Conservation (phyloP, 768 basidiomycete species). For the Calocybe indica region DNA sequence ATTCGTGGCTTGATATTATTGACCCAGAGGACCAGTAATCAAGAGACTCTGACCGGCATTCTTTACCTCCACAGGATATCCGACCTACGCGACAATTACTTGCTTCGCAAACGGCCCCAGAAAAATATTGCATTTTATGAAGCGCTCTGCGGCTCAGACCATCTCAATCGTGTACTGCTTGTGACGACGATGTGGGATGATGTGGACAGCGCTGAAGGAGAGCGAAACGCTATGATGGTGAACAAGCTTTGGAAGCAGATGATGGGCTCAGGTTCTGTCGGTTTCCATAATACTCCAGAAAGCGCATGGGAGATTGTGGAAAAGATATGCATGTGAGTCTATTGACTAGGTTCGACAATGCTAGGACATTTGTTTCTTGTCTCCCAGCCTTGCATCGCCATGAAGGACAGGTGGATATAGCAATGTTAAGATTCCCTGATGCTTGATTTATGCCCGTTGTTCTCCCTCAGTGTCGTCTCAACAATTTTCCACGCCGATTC, state of each 20-base stretch:
- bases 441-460: too few relatives aligned
- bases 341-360: too few relatives aligned
- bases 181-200: constrained; percentile 29
- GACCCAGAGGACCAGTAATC: neutral
- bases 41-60: constrained; percentile 18
- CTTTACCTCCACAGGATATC: constrained; percentile 14
- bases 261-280: constrained; percentile 29
- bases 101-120: constrained; percentile 19
- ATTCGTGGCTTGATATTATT: too few relatives aligned
- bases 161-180: constrained; percentile 18
- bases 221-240: constrained; percentile 34
- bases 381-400: too few relatives aligned
- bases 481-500: too few relatives aligned
- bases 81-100: constrained; percentile 15
- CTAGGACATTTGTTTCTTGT: too few relatives aligned
- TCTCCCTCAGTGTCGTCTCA: too few relatives aligned
- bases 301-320: too few relatives aligned
- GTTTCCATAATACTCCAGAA: too few relatives aligned
- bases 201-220: constrained; percentile 26
- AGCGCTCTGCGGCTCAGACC: constrained; percentile 14
- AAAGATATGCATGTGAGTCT: too few relatives aligned
- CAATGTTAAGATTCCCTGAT: too few relatives aligned
- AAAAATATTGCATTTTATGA: constrained; percentile 21
- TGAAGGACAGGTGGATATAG: too few relatives aligned
- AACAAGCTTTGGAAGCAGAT: constrained; percentile 39